Conservation (phyloP, 2,329 filamentous ascomycete genomes). For the Microcera coccophila region DNA sequence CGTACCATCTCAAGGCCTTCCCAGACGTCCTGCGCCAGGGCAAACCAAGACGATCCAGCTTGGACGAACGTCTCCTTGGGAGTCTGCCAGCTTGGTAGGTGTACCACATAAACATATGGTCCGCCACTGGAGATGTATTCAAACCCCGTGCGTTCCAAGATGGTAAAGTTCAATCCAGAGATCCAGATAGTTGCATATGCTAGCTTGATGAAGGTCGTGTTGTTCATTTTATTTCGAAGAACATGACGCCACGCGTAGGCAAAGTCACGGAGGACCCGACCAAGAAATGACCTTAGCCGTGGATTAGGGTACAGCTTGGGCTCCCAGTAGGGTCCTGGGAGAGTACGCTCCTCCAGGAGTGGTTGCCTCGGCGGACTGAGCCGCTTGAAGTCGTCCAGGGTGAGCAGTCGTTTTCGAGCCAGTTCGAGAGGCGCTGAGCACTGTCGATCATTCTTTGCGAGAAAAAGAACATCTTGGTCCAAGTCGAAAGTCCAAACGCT, state of each 20-base stretch:
- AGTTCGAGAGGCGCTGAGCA: constrained; percentile 6
- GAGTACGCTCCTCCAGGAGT: not conserved
- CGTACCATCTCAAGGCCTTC: constrained; percentile 16
- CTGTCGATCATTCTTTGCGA: constrained; percentile 11
- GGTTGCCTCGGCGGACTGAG: not conserved
- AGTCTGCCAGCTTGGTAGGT: constrained; percentile 16
- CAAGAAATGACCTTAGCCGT: constrained; percentile 11
- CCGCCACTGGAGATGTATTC: constrained; percentile 10
- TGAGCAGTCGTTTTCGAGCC: constrained; percentile 2
- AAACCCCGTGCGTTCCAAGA: constrained; percentile 10
- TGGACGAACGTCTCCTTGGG: constrained; percentile 9
- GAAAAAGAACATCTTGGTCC: constrained; percentile 11
- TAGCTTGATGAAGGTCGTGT: constrained; percentile 13
- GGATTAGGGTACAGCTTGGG: constrained; percentile 4
- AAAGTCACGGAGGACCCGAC: constrained; percentile 15
- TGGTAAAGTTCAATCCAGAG: constrained; percentile 11
- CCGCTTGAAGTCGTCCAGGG: constrained; percentile 1
- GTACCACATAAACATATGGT: constrained; percentile 11
- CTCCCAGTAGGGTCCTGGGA: constrained; percentile 14
- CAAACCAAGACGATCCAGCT: constrained; percentile 17
- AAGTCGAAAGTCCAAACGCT: constrained; percentile 21
- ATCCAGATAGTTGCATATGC: constrained; percentile 19
- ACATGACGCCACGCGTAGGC: constrained; percentile 19
- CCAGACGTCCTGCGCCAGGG: constrained; percentile 5
- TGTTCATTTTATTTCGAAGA: constrained; percentile 13